Evolutionary conservation across 768 basidiomycete genomes (phyloP), one percentile per base, ranked within the genome.

Genomic region (Brasilioporus rufonigricans): DNA sequence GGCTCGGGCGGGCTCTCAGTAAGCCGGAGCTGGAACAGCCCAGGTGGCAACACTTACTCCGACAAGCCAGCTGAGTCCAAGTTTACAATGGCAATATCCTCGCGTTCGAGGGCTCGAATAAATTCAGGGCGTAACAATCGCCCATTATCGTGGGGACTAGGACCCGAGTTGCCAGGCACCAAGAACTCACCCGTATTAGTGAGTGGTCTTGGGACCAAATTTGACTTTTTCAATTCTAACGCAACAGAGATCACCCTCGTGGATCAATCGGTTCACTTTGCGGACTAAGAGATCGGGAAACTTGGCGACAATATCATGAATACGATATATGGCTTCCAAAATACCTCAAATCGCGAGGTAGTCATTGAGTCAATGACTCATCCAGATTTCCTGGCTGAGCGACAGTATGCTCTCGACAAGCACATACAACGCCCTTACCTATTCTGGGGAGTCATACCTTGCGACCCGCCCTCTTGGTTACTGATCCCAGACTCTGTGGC

Each of bases 1-100:
- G 56, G 32, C 69, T 55, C 29, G 69, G 69, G 11, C 72, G 60
- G 5, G 61, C 64, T 14, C 35, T 65, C 40, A 54, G 58, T 2
- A 53, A 36, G 0, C 31, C 61, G 2, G 57, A 61, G 38, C 36
- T 65, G 9, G 46, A 57, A 4, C 40, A 40, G 18, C 39, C 55
- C 1, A 36, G 56, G 19, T 60, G 49, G 26, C 26, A 40, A 0
- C n/a, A n/a, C n/a, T 54, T 55, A 31, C 33, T 19, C 33, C 0
- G 44, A 59, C 32, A 65, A 53, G 41, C 59, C 61, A 14, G 43
- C 55, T 65, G 31, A 11, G 31, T 31, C 11, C 31, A 31, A 11
- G 31, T 64, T n/a, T 45, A 56, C 6, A 53, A 58, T 16, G 62
- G 57, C 0, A 65, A 65, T 40, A 49, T 64, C 9, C 62, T 60